Conservation (phyloP, 2,329 filamentous ascomycete genomes). For the Magnaporthales sp. region DNA sequence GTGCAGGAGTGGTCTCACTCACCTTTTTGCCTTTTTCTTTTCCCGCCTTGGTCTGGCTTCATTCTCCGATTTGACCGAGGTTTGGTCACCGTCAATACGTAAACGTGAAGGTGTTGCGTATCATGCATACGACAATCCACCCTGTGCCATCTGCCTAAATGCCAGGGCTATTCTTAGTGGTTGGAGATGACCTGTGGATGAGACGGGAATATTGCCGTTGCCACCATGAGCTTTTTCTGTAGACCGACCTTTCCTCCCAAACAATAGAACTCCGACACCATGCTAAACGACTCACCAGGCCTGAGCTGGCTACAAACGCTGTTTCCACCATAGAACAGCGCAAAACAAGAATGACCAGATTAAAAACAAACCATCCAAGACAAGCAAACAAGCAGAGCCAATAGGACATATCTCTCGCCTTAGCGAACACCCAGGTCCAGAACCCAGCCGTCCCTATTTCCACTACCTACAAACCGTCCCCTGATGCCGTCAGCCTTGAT, state of each 20-base stretch:
- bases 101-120: not conserved
- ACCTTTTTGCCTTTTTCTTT: not conserved
- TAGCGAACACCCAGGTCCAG: slow-evolving; percentile 7
- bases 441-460: slow-evolving; percentile 9
- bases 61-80: not conserved
- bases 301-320: not conserved
- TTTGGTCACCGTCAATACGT: not conserved
- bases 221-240: not conserved
- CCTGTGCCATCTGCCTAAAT: not conserved
- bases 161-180: not conserved
- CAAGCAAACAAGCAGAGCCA: not conserved
- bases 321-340: not conserved
- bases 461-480: not conserved
- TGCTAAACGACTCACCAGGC: not conserved
- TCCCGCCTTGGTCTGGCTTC: not conserved
- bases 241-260: not conserved
- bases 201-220: not conserved
- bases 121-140: not conserved
- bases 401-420: not conserved
- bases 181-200: not conserved
- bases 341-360: not conserved
- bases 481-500: not conserved
- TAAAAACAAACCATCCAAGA: not conserved
- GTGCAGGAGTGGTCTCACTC: not conserved
- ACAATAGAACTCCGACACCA: not conserved